phyloP scores from a whole-genome alignment of 2,329 filamentous ascomycete species.

The Annulohypoxylon truncatum region DNA sequence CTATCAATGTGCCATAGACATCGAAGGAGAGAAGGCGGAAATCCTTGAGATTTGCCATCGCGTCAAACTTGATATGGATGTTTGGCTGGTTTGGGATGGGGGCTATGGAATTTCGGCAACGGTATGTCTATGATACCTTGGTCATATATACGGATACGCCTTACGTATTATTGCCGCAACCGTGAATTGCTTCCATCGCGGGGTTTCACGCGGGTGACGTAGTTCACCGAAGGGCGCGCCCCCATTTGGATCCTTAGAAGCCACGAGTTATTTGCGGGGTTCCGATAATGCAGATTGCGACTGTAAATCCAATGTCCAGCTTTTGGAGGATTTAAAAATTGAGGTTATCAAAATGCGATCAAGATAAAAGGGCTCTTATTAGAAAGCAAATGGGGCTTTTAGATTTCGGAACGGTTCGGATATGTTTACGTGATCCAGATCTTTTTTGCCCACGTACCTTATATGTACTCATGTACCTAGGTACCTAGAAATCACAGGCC shows the following conservation, averaged over 20 bases:
- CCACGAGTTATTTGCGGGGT: neutral
- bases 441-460: too few species aligned
- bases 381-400: too few species aligned
- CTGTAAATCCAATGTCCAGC: neutral
- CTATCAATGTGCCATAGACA: conserved; percentile 81
- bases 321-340: neutral
- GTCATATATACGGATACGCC: neutral
- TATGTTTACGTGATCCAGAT: too few species aligned
- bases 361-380: too few species aligned
- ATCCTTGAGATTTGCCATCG: conserved; percentile 27
- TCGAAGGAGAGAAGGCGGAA: conserved; percentile 71
- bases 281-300: neutral
- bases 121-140: neutral
- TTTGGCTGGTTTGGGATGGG: neutral
- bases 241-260: neutral
- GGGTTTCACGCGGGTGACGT: conserved; percentile 1
- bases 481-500: too few species aligned
- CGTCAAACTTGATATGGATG: neutral
- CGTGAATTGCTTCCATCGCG: neutral
- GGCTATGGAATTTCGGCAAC: neutral
- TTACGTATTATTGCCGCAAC: neutral
- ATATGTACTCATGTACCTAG: too few species aligned
- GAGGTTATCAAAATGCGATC: neutral
- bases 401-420: too few species aligned
- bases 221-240: conserved; percentile 26